These are phyloP conservation scores for Keithomyces neogunnii DNA, from an alignment of 2,329 filamentous ascomycete species.

Conservation along the genomic window DNA sequence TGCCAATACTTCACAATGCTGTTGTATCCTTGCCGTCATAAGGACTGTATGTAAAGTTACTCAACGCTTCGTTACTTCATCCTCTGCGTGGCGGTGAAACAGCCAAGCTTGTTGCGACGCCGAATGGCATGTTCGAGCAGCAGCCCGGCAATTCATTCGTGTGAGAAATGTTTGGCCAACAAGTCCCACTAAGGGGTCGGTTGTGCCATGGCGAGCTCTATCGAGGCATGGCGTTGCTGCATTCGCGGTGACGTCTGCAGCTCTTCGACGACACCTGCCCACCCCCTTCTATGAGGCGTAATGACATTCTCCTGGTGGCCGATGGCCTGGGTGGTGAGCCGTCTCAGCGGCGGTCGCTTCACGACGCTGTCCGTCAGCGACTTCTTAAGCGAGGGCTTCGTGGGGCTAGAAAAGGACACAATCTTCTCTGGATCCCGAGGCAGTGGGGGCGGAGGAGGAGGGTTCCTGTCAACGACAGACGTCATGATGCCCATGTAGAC, in stretches of 20 bases:
- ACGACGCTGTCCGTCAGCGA: slow-evolving; percentile 34
- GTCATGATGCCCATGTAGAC: slow-evolving; percentile 54
- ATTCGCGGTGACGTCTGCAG: slow-evolving; percentile 52
- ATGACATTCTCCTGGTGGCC: slow-evolving; percentile 41
- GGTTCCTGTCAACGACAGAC: slow-evolving; percentile 25
- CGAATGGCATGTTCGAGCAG: not conserved
- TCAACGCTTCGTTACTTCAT: not conserved
- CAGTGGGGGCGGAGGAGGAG: slow-evolving; percentile 20
- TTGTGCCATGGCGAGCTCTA: slow-evolving; percentile 47
- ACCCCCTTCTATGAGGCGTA: slow-evolving; percentile 43
- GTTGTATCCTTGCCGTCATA: slow-evolving; percentile 3
- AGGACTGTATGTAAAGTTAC: not conserved
- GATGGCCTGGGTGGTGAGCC: slow-evolving; percentile 45
- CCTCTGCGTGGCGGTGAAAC: not conserved
- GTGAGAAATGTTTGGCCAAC: no score
- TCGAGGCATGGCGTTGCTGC: slow-evolving; percentile 53
- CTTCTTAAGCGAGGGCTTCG: slow-evolving; percentile 28
- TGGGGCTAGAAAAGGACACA: slow-evolving; percentile 19
- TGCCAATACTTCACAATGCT: slow-evolving; percentile 1
- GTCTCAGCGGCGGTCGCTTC: slow-evolving; percentile 39
- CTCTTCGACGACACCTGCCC: slow-evolving; percentile 56
- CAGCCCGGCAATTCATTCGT: not conserved
- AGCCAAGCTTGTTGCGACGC: not conserved
- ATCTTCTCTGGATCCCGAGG: slow-evolving; percentile 27
- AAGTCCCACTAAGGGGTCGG: slow-evolving; percentile 10